phyloP scores from a whole-genome alignment of 495 filamentous ascomycete genomes.

The Diplogelasinospora grovesii region DNA sequence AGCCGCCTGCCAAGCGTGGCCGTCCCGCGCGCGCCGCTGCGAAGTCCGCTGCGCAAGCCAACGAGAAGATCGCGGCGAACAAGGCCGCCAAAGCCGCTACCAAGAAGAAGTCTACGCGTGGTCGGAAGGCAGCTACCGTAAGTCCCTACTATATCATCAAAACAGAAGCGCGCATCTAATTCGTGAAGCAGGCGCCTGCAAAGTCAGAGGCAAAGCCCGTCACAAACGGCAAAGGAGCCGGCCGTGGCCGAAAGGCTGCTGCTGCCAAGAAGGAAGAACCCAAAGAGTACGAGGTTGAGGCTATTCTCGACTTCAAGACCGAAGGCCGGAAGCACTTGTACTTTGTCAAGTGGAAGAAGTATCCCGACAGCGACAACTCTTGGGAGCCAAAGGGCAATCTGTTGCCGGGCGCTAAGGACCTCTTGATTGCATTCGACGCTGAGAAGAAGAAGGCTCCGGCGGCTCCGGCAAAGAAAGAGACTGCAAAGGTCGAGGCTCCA shows the following conservation, averaged over 20 bases:
- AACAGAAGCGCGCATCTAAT: too few relatives aligned
- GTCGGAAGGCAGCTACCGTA: slow-evolving; percentile 15
- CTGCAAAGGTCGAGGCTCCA: slow-evolving; percentile 1
- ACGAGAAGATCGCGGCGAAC: slow-evolving; percentile 13
- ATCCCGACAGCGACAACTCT: slow-evolving; percentile 24
- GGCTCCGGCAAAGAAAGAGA: slow-evolving; percentile 2
- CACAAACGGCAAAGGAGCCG: slow-evolving; percentile 11
- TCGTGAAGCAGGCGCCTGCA: not conserved
- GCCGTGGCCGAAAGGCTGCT: too few relatives aligned
- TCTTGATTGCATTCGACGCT: slow-evolving; percentile 23
- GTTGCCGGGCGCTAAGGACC: slow-evolving; percentile 11
- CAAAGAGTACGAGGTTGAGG: slow-evolving; percentile 33
- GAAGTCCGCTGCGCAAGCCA: too few relatives aligned
- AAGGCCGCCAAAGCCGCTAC: slow-evolving; percentile 12
- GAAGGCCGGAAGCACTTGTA: slow-evolving; percentile 29
- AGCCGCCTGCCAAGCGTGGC: slow-evolving; percentile 15
- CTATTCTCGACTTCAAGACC: slow-evolving; percentile 25
- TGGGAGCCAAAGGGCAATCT: slow-evolving; percentile 40
- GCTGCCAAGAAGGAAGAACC: slow-evolving; percentile 11
- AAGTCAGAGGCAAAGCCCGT: slow-evolving; percentile 4
- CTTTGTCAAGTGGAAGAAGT: slow-evolving; percentile 39
- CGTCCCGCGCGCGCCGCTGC: slow-evolving; percentile 16
- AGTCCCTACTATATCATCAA: not conserved
- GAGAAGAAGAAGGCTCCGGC: slow-evolving; percentile 16
- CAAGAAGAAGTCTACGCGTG: slow-evolving; percentile 13